Percentiles rank a stretch among this genome's conserved stretches.
Conservation (phyloP, 352 stramenopile genomes). For the Globisporangium ultimum region DNA sequence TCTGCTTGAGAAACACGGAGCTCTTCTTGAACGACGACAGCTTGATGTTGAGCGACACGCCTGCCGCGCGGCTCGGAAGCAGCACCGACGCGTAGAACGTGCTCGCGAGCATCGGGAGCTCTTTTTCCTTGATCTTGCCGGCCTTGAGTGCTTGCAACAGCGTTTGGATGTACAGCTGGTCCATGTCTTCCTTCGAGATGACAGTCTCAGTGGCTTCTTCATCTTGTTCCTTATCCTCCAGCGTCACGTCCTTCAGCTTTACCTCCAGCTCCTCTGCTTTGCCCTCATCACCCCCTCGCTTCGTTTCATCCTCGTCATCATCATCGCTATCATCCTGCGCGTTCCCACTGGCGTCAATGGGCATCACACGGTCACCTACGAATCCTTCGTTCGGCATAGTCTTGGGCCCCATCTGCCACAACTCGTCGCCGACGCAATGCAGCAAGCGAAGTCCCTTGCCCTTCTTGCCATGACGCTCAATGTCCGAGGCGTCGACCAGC, state of each 20-base stretch:
- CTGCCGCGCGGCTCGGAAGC: constrained; percentile 54
- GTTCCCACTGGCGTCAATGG: constrained; percentile 15
- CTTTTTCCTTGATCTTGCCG: constrained; percentile 57
- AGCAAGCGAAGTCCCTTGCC: constrained; percentile 65
- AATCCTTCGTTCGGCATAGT: constrained; percentile 70
- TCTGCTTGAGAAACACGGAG: constrained; percentile 66
- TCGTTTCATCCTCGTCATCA: background rate
- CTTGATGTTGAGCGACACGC: constrained; percentile 66
- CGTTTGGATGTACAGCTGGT: constrained; percentile 57
- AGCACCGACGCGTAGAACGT: constrained; percentile 70
- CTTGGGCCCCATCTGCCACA: constrained; percentile 73
- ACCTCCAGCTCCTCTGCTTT: constrained; percentile 5
- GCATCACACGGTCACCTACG: constrained; percentile 32
- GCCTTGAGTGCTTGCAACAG: constrained; percentile 65
- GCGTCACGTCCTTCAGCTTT: constrained; percentile 19
- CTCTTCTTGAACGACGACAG: constrained; percentile 81
- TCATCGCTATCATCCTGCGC: constrained; percentile 9
- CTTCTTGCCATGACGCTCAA: constrained; percentile 56
- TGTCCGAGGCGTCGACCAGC: constrained; percentile 58
- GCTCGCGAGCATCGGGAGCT: constrained; percentile 76
- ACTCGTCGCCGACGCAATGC: constrained; percentile 67
- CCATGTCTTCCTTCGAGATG: constrained; percentile 61
- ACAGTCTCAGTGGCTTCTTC: constrained; percentile 16
- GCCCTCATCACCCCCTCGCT: background rate
- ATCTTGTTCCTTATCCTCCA: constrained; percentile 37